phyloP scores from a whole-genome alignment of 495 filamentous ascomycete genomes.

The Penicillium lividum region DNA sequence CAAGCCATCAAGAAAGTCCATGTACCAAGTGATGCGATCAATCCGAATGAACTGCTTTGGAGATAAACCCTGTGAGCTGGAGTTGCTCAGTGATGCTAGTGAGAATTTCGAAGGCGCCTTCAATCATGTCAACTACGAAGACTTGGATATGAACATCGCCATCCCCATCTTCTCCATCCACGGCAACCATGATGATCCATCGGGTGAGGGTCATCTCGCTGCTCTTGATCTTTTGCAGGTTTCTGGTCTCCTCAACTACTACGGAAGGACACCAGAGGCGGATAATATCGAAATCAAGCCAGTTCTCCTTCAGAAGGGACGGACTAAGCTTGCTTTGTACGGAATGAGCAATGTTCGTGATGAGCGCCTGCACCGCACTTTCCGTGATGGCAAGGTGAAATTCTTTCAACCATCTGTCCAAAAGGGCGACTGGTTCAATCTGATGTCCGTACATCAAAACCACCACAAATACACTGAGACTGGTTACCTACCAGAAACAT shows the following conservation, averaged over 20 bases:
- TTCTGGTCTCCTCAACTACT: slow-evolving; percentile 93
- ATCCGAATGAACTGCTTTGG: slow-evolving; percentile 91
- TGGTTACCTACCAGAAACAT: slow-evolving; percentile 89
- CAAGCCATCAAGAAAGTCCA: slow-evolving; percentile 90
- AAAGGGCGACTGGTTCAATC: slow-evolving; percentile 91
- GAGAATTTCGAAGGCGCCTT: slow-evolving; percentile 85
- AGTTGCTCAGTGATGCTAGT: slow-evolving; percentile 89
- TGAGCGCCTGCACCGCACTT: slow-evolving; percentile 90
- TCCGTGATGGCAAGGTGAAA: slow-evolving; percentile 87
- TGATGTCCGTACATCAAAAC: slow-evolving; percentile 96
- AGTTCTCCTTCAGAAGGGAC: slow-evolving; percentile 88
- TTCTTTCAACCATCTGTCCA: slow-evolving; percentile 86
- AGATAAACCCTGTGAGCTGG: slow-evolving; percentile 91
- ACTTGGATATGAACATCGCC: slow-evolving; percentile 95
- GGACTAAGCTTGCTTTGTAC: slow-evolving; percentile 91
- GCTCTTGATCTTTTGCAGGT: slow-evolving; percentile 89
- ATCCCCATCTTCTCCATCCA: slow-evolving; percentile 99
- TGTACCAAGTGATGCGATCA: slow-evolving; percentile 96
- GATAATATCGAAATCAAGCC: slow-evolving; percentile 92
- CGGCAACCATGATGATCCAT: slow-evolving; percentile 97
- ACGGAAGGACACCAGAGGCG: slow-evolving; percentile 84
- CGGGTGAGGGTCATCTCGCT: slow-evolving; percentile 86
- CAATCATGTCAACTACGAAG: slow-evolving; percentile 95
- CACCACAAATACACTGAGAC: slow-evolving; percentile 89
- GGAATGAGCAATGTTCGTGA: slow-evolving; percentile 97